phyloP scores from a whole-genome alignment of 345 rosid genomes.

The Ailanthus altissimus region DNA sequence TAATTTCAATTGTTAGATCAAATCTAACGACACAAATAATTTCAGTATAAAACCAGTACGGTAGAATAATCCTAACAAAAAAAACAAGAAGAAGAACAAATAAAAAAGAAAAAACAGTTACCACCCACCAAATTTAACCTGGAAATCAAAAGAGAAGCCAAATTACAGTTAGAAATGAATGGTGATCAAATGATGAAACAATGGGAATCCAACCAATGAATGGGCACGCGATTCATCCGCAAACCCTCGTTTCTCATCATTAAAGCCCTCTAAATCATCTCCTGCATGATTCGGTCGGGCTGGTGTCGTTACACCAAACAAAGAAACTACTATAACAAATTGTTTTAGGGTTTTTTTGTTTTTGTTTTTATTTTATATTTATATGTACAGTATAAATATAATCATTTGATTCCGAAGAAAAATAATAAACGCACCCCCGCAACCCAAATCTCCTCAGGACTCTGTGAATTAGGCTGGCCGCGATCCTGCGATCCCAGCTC shows the following conservation, averaged over 20 bases:
- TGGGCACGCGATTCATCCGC: not conserved
- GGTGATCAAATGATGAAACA: too few species aligned
- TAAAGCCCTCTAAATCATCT: constrained; percentile 35
- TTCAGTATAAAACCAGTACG: too few species aligned
- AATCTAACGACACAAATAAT: too few species aligned
- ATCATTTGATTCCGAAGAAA: not conserved
- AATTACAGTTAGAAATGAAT: constrained; percentile 22
- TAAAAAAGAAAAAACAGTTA: not conserved
- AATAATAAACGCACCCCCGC: constrained; percentile 1
- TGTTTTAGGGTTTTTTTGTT: not conserved
- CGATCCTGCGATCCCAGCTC: constrained; percentile 36
- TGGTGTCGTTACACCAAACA: constrained; percentile 29
- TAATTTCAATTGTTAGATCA: too few species aligned
- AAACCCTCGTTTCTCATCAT: constrained; percentile 21
- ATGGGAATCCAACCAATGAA: not conserved
- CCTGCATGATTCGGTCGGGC: constrained; percentile 35
- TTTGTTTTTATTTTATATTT: too few species aligned
- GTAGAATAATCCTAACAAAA: not conserved
- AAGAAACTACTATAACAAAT: not conserved
- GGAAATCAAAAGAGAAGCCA: not conserved
- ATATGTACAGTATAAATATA: not conserved
- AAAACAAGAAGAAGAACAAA: not conserved
- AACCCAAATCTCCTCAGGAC: constrained; percentile 8
- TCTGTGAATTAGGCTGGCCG: constrained; percentile 38
- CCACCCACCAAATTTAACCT: constrained; percentile 11